A percentile compares a stretch with the other conserved stretches of the same genome.
Evolutionary conservation across 2,329 filamentous ascomycete species (phyloP).

Genomic region (Didymella arachidicola): DNA sequence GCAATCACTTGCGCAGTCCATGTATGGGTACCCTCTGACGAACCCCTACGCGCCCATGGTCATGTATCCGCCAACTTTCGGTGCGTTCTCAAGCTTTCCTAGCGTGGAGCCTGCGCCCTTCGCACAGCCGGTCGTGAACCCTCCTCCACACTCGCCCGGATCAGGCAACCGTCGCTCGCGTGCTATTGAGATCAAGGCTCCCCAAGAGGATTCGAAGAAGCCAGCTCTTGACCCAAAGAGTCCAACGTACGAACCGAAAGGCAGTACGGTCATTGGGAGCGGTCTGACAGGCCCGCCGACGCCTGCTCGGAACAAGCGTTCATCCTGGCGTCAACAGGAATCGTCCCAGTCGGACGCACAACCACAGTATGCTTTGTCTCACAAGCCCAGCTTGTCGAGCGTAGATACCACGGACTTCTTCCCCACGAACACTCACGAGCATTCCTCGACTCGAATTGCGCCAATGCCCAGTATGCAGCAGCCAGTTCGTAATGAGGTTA

Average conservation of each 20-base stretch:
- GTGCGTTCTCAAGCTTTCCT: slow-evolving; percentile 28
- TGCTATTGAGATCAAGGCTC: slow-evolving; percentile 53
- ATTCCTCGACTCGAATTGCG: slow-evolving; percentile 48
- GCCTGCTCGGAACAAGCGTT: slow-evolving; percentile 45
- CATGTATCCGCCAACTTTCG: slow-evolving; percentile 40
- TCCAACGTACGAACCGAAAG: slow-evolving; percentile 50
- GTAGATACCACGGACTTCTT: slow-evolving; percentile 54
- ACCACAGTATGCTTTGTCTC: slow-evolving; percentile 31
- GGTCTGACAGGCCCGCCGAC: slow-evolving; percentile 39
- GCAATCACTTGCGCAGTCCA: slow-evolving; percentile 32
- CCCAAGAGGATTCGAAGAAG: slow-evolving; percentile 40
- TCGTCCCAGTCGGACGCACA: slow-evolving; percentile 25
- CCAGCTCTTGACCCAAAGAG: slow-evolving; percentile 51
- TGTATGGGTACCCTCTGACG: slow-evolving; percentile 35
- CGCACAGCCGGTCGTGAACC: slow-evolving; percentile 26
- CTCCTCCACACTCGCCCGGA: slow-evolving; percentile 37
- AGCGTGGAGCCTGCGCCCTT: slow-evolving; percentile 34
- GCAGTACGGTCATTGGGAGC: slow-evolving; percentile 20
- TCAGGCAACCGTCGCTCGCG: slow-evolving; percentile 50
- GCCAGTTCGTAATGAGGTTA: slow-evolving; percentile 24
- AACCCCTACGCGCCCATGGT: slow-evolving; percentile 37
- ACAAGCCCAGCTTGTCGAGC: slow-evolving; percentile 50
- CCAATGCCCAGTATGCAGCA: slow-evolving; percentile 28
- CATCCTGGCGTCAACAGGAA: slow-evolving; percentile 38
- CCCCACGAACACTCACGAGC: slow-evolving; percentile 51